Evolutionary conservation across 805 yeast species (phyloP).

Genomic region (Saccharomycopsis sp.): DNA sequence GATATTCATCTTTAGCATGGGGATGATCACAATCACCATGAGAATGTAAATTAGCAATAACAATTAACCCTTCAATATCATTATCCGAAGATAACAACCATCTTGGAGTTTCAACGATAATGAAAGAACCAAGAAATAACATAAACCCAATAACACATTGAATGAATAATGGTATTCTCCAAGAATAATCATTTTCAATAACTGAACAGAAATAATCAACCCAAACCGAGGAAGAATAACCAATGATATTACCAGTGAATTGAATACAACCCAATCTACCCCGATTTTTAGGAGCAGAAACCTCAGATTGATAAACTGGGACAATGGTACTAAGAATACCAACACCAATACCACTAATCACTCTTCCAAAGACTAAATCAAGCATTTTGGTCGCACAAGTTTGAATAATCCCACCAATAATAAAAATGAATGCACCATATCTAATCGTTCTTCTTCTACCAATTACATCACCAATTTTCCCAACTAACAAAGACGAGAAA

Average conservation of each 20-base stretch:
- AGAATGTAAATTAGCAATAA: conserved; percentile 75
- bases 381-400: conserved; percentile 48
- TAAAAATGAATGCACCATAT: conserved; percentile 70
- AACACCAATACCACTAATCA: conserved; percentile 79
- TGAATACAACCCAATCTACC: conserved; percentile 83
- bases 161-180: conserved; percentile 74
- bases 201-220: conserved; percentile 71
- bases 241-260: conserved; percentile 79
- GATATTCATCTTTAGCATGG: conserved; percentile 63
- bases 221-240: conserved; percentile 82
- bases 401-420: conserved; percentile 73
- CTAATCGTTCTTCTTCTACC: conserved; percentile 78
- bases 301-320: conserved; percentile 84
- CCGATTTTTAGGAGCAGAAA: conserved; percentile 79
- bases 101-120: conserved; percentile 83
- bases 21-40: conserved; percentile 69
- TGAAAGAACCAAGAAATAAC: conserved; percentile 64
- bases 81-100: conserved; percentile 82
- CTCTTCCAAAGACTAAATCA: conserved; percentile 64
- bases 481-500: conserved; percentile 69
- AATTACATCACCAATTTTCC: conserved; percentile 66
- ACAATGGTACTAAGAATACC: conserved; percentile 80
- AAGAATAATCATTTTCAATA: conserved; percentile 51
- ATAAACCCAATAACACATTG: conserved; percentile 70
- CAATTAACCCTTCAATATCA: conserved; percentile 76